A percentile compares a stretch with the other conserved stretches of the same genome.
These are phyloP conservation scores for Pisolithus thermaeus DNA, from an alignment of 1,284 basidiomycete species.

Conservation along the genomic window DNA sequence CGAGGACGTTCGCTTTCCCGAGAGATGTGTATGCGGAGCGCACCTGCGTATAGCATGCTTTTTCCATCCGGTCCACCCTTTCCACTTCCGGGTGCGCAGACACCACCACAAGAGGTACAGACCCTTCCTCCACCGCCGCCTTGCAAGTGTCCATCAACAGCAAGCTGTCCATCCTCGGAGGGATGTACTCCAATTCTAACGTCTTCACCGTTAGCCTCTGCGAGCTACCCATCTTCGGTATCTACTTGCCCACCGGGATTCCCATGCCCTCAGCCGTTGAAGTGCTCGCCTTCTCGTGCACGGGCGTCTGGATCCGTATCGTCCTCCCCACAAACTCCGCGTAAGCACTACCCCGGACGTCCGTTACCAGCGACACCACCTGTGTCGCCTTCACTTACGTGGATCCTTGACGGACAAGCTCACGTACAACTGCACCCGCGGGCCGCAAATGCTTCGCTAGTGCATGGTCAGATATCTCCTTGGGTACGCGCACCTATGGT, in stretches of 20 bases:
- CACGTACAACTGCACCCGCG: constrained; percentile 13
- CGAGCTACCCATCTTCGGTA: background rate
- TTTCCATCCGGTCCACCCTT: constrained; percentile 29
- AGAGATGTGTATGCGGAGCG: constrained; percentile 27
- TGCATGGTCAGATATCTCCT: background rate
- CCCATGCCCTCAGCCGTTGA: background rate
- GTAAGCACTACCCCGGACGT: constrained; percentile 27
- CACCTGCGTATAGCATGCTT: constrained; percentile 29
- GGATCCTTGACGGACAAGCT: constrained; percentile 23
- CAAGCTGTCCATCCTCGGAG: background rate
- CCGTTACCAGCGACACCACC: constrained; percentile 29
- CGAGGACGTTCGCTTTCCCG: constrained; percentile 28
- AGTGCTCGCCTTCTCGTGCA: background rate
- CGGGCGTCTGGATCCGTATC: background rate
- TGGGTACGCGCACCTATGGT: background rate
- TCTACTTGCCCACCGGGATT: background rate
- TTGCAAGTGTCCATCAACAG: constrained; percentile 12
- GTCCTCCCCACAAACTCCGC: constrained; percentile 9
- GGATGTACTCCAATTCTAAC: background rate
- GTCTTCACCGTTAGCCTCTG: background rate
- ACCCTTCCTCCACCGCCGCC: constrained; percentile 18
- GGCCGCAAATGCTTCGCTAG: background rate
- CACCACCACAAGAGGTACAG: constrained; percentile 12
- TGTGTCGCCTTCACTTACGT: constrained; percentile 28
- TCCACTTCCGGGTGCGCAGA: constrained; percentile 16